Evolutionary conservation across 495 filamentous ascomycete species (phyloP).

Genomic region (Hypoxylon fragiforme): DNA sequence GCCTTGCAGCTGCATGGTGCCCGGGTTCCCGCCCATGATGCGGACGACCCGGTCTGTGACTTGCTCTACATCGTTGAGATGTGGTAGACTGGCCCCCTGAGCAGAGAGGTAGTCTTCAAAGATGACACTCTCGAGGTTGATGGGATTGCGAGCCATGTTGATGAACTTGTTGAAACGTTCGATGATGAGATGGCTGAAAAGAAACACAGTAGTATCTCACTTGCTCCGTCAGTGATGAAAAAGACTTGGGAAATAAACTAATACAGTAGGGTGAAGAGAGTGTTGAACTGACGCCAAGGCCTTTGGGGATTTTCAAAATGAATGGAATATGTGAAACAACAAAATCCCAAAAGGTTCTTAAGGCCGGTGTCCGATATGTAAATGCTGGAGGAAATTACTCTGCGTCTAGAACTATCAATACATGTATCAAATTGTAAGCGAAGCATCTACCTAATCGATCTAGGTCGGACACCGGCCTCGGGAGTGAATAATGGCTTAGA

Average conservation of each 20-base stretch:
- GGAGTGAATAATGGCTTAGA: not conserved
- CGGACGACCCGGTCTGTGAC: constrained; percentile 50
- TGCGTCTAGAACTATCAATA: not conserved
- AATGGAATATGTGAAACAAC: not conserved
- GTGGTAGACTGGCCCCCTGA: constrained; percentile 39
- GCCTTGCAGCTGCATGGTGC: constrained; percentile 46
- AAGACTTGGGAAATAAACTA: not conserved
- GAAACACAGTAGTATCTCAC: not conserved
- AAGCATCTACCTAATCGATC: too few relatives aligned
- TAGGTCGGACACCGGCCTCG: not conserved
- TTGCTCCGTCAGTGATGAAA: not conserved
- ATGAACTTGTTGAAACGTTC: not conserved
- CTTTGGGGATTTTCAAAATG: too few relatives aligned
- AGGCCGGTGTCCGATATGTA: not conserved
- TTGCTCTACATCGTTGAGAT: constrained; percentile 42
- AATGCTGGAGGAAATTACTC: not conserved
- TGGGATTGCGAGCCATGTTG: not conserved
- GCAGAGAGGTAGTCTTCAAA: constrained; percentile 46
- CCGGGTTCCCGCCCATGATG: constrained; percentile 36
- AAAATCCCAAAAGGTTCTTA: not conserved
- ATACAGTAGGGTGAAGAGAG: not conserved
- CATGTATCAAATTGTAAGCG: not conserved
- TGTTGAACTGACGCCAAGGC: not conserved
- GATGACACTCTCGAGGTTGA: not conserved
- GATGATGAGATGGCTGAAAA: not conserved